phyloP scores from a whole-genome alignment of 495 filamentous ascomycete species.

The Neurospora discreta region DNA sequence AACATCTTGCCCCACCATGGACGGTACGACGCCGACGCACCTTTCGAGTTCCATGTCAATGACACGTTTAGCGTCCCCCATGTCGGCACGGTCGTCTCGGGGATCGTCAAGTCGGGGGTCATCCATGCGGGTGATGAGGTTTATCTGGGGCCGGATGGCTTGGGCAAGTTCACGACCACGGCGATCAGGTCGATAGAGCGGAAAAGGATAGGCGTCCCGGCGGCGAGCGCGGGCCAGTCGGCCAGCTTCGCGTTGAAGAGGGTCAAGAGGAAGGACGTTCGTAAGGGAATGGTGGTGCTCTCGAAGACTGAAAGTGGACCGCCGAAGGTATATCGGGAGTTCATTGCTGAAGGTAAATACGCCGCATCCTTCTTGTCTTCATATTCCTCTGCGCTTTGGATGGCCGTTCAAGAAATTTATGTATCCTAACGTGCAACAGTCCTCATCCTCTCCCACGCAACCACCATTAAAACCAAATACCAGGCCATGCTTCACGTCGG shows the following conservation, averaged over 20 bases:
- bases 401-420: too few species aligned
- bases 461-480: conserved; percentile 96
- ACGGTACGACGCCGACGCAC: conserved; percentile 74
- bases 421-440: conserved; percentile 35
- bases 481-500: conserved; percentile 98
- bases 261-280: conserved; percentile 80
- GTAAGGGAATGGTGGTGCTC: conserved; percentile 97
- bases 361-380: too few species aligned
- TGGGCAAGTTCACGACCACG: conserved; percentile 86
- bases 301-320: conserved; percentile 62
- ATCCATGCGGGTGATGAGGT: conserved; percentile 87
- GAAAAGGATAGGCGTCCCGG: conserved; percentile 84
- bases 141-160: conserved; percentile 79
- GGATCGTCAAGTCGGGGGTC: conserved; percentile 79
- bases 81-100: conserved; percentile 90
- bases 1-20: conserved; percentile 95
- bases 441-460: conserved; percentile 88
- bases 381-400: too few species aligned
- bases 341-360: conserved; percentile 72
- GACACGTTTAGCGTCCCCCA: conserved; percentile 99
- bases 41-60: conserved; percentile 94
- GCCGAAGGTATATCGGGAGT: conserved; percentile 81
- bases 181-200: conserved; percentile 88
- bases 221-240: conserved; percentile 82
- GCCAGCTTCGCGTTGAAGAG: conserved; percentile 85